Percentiles rank a stretch among this genome's conserved stretches.
Conservation (phyloP, 2,329 filamentous ascomycete genomes). For the Pseudonectria buxi region DNA sequence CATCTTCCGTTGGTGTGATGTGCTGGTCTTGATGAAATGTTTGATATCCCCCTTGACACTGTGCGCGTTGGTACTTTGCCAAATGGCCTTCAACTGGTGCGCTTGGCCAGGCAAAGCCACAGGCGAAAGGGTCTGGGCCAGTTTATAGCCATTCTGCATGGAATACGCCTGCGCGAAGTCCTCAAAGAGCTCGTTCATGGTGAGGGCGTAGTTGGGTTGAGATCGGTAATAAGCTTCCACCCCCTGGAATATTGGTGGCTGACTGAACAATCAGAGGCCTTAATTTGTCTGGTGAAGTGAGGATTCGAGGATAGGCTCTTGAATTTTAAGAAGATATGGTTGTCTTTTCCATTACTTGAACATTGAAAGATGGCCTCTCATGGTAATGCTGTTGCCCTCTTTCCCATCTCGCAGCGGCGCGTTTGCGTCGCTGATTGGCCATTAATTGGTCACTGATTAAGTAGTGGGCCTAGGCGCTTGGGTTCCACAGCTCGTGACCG, state of each 20-base stretch:
- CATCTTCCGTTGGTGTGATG: conserved; percentile 45
- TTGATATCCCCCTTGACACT: conserved; percentile 64
- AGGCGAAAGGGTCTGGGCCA: conserved; percentile 71
- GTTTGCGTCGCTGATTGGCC: conserved; percentile 18
- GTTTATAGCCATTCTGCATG: conserved; percentile 59
- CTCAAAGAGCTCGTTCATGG: conserved; percentile 67
- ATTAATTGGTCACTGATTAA: neutral
- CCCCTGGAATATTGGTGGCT: neutral
- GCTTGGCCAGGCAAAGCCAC: conserved; percentile 56
- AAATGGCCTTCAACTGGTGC: conserved; percentile 62
- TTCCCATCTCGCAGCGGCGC: conserved; percentile 3
- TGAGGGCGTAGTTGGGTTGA: conserved; percentile 4
- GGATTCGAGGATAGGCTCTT: too few species aligned
- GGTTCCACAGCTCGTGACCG: neutral
- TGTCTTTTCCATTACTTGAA: too few species aligned
- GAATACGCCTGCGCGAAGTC: conserved; percentile 66
- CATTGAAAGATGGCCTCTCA: conserved; percentile 1
- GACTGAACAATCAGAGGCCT: too few species aligned
- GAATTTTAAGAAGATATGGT: too few species aligned
- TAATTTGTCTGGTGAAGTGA: too few species aligned
- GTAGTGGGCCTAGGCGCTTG: conserved; percentile 1
- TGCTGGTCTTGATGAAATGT: conserved; percentile 61
- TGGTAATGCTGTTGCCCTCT: conserved; percentile 2
- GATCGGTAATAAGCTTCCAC: too few species aligned
- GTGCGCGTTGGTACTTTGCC: conserved; percentile 61